A percentile compares a stretch with the other conserved stretches of the same genome.
These are phyloP conservation scores for Nepenthes mirabilis DNA, from an alignment of 148 eudicot species.

Conservation along the genomic window DNA sequence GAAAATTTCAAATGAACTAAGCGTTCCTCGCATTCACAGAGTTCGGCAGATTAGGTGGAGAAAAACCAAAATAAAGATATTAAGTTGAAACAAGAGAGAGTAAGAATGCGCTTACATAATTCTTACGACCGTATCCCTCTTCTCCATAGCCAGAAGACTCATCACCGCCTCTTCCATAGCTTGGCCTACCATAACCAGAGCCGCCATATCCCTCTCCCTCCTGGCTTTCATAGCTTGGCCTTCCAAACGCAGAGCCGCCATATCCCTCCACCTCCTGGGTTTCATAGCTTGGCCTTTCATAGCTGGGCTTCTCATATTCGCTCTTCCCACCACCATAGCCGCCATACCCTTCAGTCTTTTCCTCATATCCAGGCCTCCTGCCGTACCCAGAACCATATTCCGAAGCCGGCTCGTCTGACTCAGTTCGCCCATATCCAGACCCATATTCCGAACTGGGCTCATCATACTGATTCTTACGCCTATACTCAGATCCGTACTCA, in stretches of 20 bases:
- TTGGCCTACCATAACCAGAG: slow-evolving; percentile 32
- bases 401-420: background rate
- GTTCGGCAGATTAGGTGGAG: no score
- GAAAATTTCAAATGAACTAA: no score
- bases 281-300: slow-evolving; percentile 24
- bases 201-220: slow-evolving; percentile 19
- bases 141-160: slow-evolving; percentile 12
- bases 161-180: slow-evolving; percentile 26
- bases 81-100: no score
- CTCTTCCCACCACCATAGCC: background rate
- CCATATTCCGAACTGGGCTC: slow-evolving; percentile 17
- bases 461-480: slow-evolving; percentile 1
- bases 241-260: slow-evolving; percentile 18
- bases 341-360: slow-evolving; percentile 15
- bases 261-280: slow-evolving; percentile 18
- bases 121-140: slow-evolving; percentile 64
- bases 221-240: slow-evolving; percentile 28
- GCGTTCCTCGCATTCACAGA: no score
- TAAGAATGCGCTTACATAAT: slow-evolving; percentile 38
- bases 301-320: slow-evolving; percentile 26
- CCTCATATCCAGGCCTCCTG: slow-evolving; percentile 21
- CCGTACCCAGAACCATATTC: slow-evolving; percentile 7
- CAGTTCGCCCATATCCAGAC: slow-evolving; percentile 44
- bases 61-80: no score
- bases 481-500: slow-evolving; percentile 6